A percentile compares a stretch with the other conserved stretches of the same genome.
Evolutionary conservation across 2,329 filamentous ascomycete species (phyloP).

Genomic region (Stagonosporopsis vannaccii): DNA sequence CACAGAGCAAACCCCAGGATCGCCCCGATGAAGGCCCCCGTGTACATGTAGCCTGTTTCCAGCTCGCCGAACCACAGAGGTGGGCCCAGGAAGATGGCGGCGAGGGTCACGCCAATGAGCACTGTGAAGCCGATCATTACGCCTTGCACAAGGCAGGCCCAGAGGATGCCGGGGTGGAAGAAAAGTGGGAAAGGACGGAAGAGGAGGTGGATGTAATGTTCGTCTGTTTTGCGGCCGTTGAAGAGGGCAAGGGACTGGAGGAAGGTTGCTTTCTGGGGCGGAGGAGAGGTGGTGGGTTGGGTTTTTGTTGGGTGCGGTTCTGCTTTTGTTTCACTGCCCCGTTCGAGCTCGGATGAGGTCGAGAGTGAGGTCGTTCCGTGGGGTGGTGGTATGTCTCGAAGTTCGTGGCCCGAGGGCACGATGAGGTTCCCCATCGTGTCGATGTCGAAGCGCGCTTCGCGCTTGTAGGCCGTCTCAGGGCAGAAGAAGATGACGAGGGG

Average conservation of each 20-base stretch:
- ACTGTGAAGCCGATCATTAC: slow-evolving; percentile 95
- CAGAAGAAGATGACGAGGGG: slow-evolving; percentile 78
- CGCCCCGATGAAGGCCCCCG: slow-evolving; percentile 84
- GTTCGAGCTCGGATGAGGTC: slow-evolving; percentile 8
- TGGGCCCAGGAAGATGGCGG: slow-evolving; percentile 79
- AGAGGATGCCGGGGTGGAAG: slow-evolving; percentile 83
- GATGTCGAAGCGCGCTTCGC: slow-evolving; percentile 72
- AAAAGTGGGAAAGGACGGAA: slow-evolving; percentile 82
- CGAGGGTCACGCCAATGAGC: slow-evolving; percentile 84
- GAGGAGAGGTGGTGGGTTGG: slow-evolving; percentile 17
- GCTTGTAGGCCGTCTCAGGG: slow-evolving; percentile 81
- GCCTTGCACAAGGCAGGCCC: slow-evolving; percentile 83
- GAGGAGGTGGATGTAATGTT: slow-evolving; percentile 71
- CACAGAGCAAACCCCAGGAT: slow-evolving; percentile 78
- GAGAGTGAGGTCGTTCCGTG: background rate
- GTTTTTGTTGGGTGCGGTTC: background rate
- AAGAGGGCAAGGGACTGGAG: slow-evolving; percentile 71
- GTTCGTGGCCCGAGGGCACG: slow-evolving; percentile 5
- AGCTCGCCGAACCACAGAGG: slow-evolving; percentile 86
- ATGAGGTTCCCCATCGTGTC: slow-evolving; percentile 61
- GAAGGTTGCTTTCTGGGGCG: slow-evolving; percentile 63
- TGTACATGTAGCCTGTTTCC: slow-evolving; percentile 80
- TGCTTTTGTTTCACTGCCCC: background rate
- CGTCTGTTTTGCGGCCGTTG: slow-evolving; percentile 82
- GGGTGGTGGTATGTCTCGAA: no score